Base-by-base conservation (phyloP, 2,329 filamentous ascomycete genomes). In the Aureobasidium sp. region DNA sequence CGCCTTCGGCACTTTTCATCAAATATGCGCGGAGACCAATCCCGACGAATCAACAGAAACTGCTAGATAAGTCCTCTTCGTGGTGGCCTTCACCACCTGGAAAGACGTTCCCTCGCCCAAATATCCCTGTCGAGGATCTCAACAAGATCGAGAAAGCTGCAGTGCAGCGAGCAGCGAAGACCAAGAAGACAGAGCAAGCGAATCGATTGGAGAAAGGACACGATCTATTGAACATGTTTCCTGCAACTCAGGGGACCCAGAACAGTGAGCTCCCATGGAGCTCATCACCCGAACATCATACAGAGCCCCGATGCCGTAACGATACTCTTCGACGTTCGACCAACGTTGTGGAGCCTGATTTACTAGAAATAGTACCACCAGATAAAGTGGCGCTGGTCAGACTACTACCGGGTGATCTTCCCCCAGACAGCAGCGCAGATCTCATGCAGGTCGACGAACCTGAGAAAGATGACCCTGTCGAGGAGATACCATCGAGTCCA, bases 1-100 rank as follows among this genome's bases (percentile, higher is more conserved):
- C 36, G 25, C 67, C 67, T 13, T 25, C 65, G 25, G 7, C 33
- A 4, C 23, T 58, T 18, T 63, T 62, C 29, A 43, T 68, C 47
- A 67, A 67, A 29, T 73, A 76, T 60, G 69, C 69, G 18, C 70
- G 73, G 4, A 66, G 68, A 29, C 74, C 65, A 36, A 75, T 81
- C 7, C 80, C 84, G 2, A 76, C 73, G 31, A 79, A 85, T 20
- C 89, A 91, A 69, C 71, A 75, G 50, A 70, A 77, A 11, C 76
- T 90, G 7, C 75, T 91, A 1, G 79, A 82, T 8, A 73, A 78
- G 15, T 67, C 76, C 8, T 77, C 82, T 20, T 85, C 73, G 9
- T 80, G 78, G 78, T 66, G 76, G 11, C 77, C 79, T 10, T 68
- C 79, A 13, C 68, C 72, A 20, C 72, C 77, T 5, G 80, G 80